A percentile compares a stretch with the other conserved stretches of the same genome.
phyloP scores from a whole-genome alignment of 495 filamentous ascomycete species.

The Coniosporium apollinis region DNA sequence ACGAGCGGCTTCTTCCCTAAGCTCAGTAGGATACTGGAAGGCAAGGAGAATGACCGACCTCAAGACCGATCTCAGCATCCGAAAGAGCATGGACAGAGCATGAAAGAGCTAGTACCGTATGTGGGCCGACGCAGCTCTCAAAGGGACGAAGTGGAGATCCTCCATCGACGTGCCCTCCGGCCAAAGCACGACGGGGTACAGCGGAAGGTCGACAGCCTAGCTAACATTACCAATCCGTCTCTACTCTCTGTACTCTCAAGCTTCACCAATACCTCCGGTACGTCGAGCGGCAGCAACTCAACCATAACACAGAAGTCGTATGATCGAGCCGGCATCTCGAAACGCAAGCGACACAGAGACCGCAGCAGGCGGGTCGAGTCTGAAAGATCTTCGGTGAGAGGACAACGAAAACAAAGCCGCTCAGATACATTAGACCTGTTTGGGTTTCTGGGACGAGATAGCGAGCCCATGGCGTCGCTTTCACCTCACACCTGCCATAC shows the following conservation, averaged over 20 bases:
- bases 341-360: conserved; percentile 7
- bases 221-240: conserved; percentile 16
- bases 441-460: no score
- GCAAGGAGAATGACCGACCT: conserved; percentile 12
- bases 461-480: no score
- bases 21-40: conserved; percentile 20
- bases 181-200: conserved; percentile 3
- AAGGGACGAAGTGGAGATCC: no score
- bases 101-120: conserved; percentile 2
- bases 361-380: conserved; percentile 5
- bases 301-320: conserved; percentile 24
- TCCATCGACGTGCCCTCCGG: no score
- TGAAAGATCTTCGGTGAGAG: no score
- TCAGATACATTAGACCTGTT: no score
- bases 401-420: no score
- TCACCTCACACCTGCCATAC: no score
- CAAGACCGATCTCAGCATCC: conserved; percentile 9
- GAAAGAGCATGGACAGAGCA: conserved; percentile 2
- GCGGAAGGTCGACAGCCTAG: conserved; percentile 14
- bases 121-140: conserved; percentile 4
- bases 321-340: conserved; percentile 7
- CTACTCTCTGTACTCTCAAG: conserved; percentile 20
- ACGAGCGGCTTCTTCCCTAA: conserved; percentile 15
- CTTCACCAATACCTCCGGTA: conserved; percentile 16
- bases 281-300: conserved; percentile 23